A percentile compares a stretch with the other conserved stretches of the same genome.
Conservation (phyloP, 75 land plant genomes). For the Isoetes taiwanensis region DNA sequence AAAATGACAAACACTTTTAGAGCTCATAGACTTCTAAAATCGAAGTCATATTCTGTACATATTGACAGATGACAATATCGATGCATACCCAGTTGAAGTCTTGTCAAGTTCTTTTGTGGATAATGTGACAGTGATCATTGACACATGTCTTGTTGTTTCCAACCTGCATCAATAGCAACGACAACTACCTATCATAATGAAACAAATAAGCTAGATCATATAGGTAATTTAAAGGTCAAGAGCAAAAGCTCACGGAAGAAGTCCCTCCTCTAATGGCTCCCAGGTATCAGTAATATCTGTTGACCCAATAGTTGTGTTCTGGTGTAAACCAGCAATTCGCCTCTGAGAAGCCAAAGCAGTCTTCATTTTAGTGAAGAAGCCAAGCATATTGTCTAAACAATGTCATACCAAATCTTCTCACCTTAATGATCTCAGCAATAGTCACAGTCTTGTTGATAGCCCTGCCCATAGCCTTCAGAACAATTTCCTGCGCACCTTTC, state of each 20-base stretch:
- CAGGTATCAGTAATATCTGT: conserved; percentile 90
- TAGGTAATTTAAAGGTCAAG: background rate
- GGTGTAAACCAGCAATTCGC: conserved; percentile 87
- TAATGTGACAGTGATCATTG: conserved; percentile 74
- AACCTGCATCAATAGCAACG: conserved; percentile 26
- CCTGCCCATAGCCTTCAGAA: conserved; percentile 91
- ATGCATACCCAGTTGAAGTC: conserved; percentile 54
- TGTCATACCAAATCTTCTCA: too few species aligned
- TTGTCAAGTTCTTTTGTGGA: conserved; percentile 73
- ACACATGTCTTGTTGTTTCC: conserved; percentile 88
- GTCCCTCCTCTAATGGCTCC: conserved; percentile 95
- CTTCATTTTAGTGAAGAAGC: too few species aligned
- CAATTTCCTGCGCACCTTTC: conserved; percentile 52
- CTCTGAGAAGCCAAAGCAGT: too few species aligned
- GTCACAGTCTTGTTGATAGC: conserved; percentile 87
- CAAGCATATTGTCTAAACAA: too few species aligned
- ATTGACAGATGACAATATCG: too few species aligned
- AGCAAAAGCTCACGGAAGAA: conserved; percentile 69
- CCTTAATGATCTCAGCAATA: conserved; percentile 81
- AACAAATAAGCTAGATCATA: background rate
- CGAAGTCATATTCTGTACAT: too few species aligned
- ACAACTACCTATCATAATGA: background rate
- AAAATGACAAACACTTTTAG: too few species aligned
- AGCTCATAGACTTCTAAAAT: too few species aligned
- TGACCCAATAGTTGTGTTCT: conserved; percentile 77